phyloP scores from a whole-genome alignment of 2,329 filamentous ascomycete genomes.

The Botrytis medusae region DNA sequence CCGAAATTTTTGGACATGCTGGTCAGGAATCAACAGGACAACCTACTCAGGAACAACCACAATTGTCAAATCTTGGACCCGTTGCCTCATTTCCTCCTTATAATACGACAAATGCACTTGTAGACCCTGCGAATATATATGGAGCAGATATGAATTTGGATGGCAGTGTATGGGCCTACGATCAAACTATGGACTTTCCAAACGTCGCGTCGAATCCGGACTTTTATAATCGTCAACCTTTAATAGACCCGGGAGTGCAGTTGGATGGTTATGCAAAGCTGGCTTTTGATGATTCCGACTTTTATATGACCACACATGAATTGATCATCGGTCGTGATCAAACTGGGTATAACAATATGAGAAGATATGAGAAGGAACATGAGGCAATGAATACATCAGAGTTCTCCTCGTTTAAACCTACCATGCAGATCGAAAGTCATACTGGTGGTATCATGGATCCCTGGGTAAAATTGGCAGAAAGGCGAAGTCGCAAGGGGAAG shows the following conservation, averaged over 20 bases:
- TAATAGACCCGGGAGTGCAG: neutral
- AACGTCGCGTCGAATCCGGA: neutral
- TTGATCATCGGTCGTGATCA: conserved; percentile 73
- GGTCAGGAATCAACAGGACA: neutral
- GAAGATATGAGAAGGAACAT: conserved; percentile 12
- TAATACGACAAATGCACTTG: neutral
- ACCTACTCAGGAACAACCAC: neutral
- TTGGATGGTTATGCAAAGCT: conserved; percentile 51
- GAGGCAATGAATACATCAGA: conserved; percentile 49
- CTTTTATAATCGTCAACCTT: neutral
- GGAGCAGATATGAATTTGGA: neutral
- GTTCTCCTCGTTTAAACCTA: conserved; percentile 44
- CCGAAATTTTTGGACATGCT: neutral
- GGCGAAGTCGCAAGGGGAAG: conserved; percentile 38
- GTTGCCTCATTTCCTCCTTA: neutral
- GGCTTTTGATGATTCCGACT: conserved; percentile 72
- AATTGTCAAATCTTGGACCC: neutral
- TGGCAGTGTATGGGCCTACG: neutral
- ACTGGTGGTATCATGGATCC: conserved; percentile 61
- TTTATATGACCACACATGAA: conserved; percentile 74
- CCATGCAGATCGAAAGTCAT: conserved; percentile 65
- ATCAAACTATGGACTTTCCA: neutral
- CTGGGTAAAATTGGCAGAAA: conserved; percentile 9
- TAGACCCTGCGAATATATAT: neutral
- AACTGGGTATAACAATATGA: conserved; percentile 14